A percentile compares a stretch with the other conserved stretches of the same genome.
Conservation (phyloP, 495 filamentous ascomycete genomes). For the Lasiosphaeria ovina region DNA sequence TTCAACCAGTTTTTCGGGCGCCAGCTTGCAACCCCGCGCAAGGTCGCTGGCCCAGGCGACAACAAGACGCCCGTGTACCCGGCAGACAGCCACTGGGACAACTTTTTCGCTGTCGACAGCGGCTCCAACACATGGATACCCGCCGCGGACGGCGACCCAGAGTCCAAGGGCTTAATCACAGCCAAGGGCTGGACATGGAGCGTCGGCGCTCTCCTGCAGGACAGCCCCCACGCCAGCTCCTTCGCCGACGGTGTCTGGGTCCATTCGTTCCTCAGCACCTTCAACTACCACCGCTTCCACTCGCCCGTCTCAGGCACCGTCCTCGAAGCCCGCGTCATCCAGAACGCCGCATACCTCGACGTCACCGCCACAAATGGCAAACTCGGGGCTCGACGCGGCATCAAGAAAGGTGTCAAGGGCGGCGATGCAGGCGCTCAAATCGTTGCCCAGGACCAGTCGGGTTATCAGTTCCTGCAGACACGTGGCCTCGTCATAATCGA, state of each 20-base stretch:
- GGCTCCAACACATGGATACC: no score
- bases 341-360: slow-evolving; percentile 7
- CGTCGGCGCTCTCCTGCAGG: slow-evolving; percentile 1
- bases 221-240: neutral
- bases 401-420: neutral
- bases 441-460: slow-evolving; percentile 7
- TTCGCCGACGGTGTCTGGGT: slow-evolving; percentile 5
- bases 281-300: slow-evolving; percentile 9
- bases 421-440: neutral
- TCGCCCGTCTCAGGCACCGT: slow-evolving; percentile 8
- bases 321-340: slow-evolving; percentile 5
- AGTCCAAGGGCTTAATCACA: neutral
- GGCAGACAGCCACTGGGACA: slow-evolving; percentile 4
- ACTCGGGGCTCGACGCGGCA: neutral
- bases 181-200: slow-evolving; percentile 6
- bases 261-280: slow-evolving; percentile 4
- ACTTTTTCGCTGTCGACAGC: neutral
- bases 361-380: neutral
- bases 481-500: slow-evolving; percentile 8
- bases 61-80: slow-evolving; percentile 1
- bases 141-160: no score
- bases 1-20: slow-evolving; percentile 13
- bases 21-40: neutral
- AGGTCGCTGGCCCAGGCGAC: neutral
- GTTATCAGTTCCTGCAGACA: slow-evolving; percentile 14